phyloP scores from a whole-genome alignment of 179 eudicot genomes.

The Kewa caespitosa region DNA sequence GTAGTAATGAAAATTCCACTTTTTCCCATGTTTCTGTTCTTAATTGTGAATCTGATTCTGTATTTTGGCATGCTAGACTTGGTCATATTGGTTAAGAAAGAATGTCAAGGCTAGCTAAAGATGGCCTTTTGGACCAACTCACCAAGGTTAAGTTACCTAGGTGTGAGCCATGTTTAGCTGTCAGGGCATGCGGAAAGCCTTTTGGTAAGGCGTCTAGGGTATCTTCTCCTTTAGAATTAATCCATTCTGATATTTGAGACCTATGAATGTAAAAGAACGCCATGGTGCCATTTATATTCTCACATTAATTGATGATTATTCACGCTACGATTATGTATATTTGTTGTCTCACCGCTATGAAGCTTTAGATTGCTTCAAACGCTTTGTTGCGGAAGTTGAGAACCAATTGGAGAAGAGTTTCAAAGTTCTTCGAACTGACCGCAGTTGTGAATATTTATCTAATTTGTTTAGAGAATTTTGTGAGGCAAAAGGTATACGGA shows the following conservation, averaged over 20 bases:
- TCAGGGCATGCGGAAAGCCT: constrained; percentile 11
- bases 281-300: constrained; percentile 16
- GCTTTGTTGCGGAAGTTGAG: neutral
- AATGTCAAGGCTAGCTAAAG: constrained; percentile 10
- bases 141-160: constrained; percentile 6
- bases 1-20: neutral
- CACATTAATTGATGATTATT: constrained; percentile 19
- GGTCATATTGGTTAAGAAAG: constrained; percentile 20
- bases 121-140: constrained; percentile 3
- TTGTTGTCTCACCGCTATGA: neutral
- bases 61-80: constrained; percentile 20
- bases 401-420: constrained; percentile 4
- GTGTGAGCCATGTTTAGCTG: constrained; percentile 7
- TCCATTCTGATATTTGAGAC: constrained; percentile 20
- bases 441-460: constrained; percentile 2
- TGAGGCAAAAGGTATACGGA: neutral
- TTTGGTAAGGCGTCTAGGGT: constrained; percentile 17
- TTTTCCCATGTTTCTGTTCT: neutral
- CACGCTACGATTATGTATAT: constrained; percentile 4
- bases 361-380: constrained; percentile 14
- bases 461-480: constrained; percentile 9
- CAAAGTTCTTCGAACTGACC: constrained; percentile 8
- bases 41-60: neutral
- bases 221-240: constrained; percentile 4
- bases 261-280: constrained; percentile 14